A percentile compares a stretch with the other conserved stretches of the same genome.
Conservation (phyloP, 192 early-diverging fungal species). For the Podila minutissima region DNA sequence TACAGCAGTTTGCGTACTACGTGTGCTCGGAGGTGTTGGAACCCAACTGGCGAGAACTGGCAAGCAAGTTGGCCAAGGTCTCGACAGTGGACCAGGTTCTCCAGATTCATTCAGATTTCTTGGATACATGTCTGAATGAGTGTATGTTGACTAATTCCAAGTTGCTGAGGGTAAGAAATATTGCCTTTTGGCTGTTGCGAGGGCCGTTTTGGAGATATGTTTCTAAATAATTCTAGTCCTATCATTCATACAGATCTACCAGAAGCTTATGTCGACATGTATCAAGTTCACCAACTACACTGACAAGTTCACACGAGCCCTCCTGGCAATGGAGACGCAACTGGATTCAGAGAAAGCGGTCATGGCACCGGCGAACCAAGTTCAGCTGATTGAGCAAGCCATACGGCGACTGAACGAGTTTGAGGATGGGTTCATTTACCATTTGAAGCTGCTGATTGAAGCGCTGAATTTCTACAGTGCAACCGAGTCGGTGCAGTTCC, state of each 20-base stretch:
- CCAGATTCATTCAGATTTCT: conserved; percentile 80
- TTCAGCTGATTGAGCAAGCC: conserved; percentile 52
- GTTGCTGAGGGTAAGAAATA: conserved; percentile 74
- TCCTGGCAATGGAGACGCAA: conserved; percentile 53
- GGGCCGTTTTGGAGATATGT: not conserved
- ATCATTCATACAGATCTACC: conserved; percentile 63
- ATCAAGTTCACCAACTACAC: conserved; percentile 67
- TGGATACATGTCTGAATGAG: conserved; percentile 90
- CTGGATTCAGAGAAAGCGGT: conserved; percentile 33
- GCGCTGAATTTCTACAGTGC: conserved; percentile 83
- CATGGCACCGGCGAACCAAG: conserved; percentile 44
- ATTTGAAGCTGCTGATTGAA: conserved; percentile 78
- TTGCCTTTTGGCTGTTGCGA: too few species aligned
- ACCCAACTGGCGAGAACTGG: conserved; percentile 85
- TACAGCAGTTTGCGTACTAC: conserved; percentile 93
- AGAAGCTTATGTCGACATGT: conserved; percentile 69
- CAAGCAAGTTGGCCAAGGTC: conserved; percentile 66
- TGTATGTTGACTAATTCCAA: conserved; percentile 88
- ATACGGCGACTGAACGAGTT: conserved; percentile 58
- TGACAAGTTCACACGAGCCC: conserved; percentile 59
- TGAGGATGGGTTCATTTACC: conserved; percentile 70
- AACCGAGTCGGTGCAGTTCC: conserved; percentile 69
- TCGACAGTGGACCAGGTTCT: conserved; percentile 91
- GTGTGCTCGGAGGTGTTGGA: conserved; percentile 93
- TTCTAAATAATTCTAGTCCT: not conserved